Evolutionary conservation across 2,329 filamentous ascomycete species (phyloP).

Genomic region (Ceratocystis huliohia): DNA sequence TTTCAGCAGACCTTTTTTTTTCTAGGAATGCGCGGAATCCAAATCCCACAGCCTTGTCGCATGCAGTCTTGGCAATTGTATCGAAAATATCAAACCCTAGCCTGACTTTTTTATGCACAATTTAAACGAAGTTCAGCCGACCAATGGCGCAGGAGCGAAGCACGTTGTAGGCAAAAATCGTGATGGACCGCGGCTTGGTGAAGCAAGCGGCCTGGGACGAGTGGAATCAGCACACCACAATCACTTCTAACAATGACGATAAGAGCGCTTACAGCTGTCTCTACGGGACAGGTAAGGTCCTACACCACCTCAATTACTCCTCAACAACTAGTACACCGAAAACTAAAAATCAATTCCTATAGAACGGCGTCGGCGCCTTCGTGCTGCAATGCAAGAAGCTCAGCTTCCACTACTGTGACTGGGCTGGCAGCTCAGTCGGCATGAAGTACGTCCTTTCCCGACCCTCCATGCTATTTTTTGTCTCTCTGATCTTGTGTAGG

Average conservation of each 20-base stretch:
- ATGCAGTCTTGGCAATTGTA: background rate
- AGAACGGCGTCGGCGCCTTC: constrained; percentile 97
- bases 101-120: background rate
- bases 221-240: background rate
- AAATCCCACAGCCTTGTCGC: background rate
- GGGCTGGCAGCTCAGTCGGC: constrained; percentile 79
- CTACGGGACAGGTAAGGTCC: constrained; percentile 39
- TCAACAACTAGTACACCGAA: constrained; percentile 14
- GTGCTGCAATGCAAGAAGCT: constrained; percentile 93
- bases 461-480: background rate
- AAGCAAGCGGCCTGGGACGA: background rate
- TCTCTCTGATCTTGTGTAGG: background rate
- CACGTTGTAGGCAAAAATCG: background rate
- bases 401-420: constrained; percentile 96
- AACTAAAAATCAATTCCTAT: background rate
- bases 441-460: constrained; percentile 61
- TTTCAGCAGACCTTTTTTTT: background rate
- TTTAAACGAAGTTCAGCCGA: background rate
- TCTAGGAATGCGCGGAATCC: background rate
- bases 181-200: background rate
- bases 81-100: background rate
- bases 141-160: background rate
- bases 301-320: background rate
- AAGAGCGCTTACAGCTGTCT: constrained; percentile 40
- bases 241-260: constrained; percentile 40